Evolutionary conservation across 371 early-diverging fungal species (phyloP).

Genomic region (Rhizopus arrhizus): DNA sequence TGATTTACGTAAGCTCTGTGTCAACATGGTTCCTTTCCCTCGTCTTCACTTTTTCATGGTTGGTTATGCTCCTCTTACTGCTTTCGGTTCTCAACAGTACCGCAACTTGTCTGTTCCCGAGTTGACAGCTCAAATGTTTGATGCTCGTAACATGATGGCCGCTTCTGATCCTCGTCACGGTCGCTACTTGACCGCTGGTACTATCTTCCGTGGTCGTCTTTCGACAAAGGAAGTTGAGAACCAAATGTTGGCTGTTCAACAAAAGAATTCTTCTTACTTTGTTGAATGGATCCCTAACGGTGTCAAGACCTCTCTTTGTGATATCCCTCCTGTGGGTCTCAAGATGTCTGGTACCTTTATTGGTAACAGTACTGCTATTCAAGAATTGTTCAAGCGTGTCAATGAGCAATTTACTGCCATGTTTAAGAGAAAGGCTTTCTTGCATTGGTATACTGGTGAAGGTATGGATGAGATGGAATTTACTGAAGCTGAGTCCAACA

Average conservation of each 20-base stretch:
- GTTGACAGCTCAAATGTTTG: constrained; percentile 97
- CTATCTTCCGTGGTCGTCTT: constrained; percentile 97
- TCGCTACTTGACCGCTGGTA: constrained; percentile 96
- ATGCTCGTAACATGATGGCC: constrained; percentile 98
- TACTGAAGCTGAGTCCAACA: constrained; percentile 90
- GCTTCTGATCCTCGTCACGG: constrained; percentile 97
- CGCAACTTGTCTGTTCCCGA: constrained; percentile 91
- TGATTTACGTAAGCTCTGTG: constrained; percentile 97
- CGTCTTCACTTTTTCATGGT: constrained; percentile 99
- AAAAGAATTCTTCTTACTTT: constrained; percentile 94
- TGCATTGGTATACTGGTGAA: constrained; percentile 98
- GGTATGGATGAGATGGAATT: constrained; percentile 99
- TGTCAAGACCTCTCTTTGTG: constrained; percentile 98
- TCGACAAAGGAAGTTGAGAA: constrained; percentile 99
- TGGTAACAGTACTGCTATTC: constrained; percentile 98
- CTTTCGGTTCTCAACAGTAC: constrained; percentile 87
- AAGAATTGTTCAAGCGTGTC: constrained; percentile 98
- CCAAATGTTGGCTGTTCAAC: constrained; percentile 96
- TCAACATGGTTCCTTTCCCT: constrained; percentile 99
- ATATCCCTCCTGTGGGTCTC: constrained; percentile 95
- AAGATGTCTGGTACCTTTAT: constrained; percentile 98
- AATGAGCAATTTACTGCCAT: constrained; percentile 94
- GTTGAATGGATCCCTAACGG: constrained; percentile 99
- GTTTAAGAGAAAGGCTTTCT: constrained; percentile 97
- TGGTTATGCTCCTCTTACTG: constrained; percentile 96